Evolutionary conservation across 2,329 filamentous ascomycete species (phyloP).

Genomic region (Davidsoniella australis): DNA sequence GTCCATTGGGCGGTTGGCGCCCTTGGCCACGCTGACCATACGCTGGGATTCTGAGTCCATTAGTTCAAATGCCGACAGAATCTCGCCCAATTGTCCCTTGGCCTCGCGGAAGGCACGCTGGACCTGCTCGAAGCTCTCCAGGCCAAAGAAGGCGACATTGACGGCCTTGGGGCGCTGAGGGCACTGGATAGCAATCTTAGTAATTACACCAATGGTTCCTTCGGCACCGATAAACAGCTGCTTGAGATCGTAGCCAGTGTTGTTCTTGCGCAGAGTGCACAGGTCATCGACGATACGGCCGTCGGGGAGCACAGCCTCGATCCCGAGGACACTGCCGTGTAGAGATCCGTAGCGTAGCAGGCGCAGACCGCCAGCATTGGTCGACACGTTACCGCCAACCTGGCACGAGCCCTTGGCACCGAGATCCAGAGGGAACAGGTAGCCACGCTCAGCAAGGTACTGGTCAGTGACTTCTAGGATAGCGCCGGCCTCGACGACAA

Average conservation of each 20-base stretch:
- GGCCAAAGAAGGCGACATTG: slow-evolving; percentile 87
- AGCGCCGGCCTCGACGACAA: slow-evolving; percentile 80
- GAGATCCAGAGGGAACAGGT: slow-evolving; percentile 93
- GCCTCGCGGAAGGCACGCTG: slow-evolving; percentile 75
- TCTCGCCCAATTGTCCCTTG: slow-evolving; percentile 80
- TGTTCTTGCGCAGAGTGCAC: slow-evolving; percentile 83
- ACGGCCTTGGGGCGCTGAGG: slow-evolving; percentile 74
- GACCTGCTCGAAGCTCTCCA: slow-evolving; percentile 79
- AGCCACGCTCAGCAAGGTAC: slow-evolving; percentile 62
- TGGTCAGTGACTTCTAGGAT: slow-evolving; percentile 81
- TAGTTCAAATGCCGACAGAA: slow-evolving; percentile 90
- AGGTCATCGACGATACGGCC: slow-evolving; percentile 86
- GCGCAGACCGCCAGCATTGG: slow-evolving; percentile 83
- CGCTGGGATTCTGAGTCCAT: slow-evolving; percentile 80
- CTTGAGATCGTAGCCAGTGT: slow-evolving; percentile 94
- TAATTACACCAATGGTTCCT: slow-evolving; percentile 89
- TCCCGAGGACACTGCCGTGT: slow-evolving; percentile 79
- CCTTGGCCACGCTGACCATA: slow-evolving; percentile 56
- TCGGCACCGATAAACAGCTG: slow-evolving; percentile 93
- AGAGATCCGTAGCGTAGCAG: slow-evolving; percentile 85
- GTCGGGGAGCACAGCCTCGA: slow-evolving; percentile 86
- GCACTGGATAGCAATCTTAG: slow-evolving; percentile 74
- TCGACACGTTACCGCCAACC: slow-evolving; percentile 87
- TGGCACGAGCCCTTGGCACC: slow-evolving; percentile 96
- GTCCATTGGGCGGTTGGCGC: slow-evolving; percentile 66